Evolutionary conservation across 768 basidiomycete genomes (phyloP).

Genomic region (Hortiboletus flavorubellus): DNA sequence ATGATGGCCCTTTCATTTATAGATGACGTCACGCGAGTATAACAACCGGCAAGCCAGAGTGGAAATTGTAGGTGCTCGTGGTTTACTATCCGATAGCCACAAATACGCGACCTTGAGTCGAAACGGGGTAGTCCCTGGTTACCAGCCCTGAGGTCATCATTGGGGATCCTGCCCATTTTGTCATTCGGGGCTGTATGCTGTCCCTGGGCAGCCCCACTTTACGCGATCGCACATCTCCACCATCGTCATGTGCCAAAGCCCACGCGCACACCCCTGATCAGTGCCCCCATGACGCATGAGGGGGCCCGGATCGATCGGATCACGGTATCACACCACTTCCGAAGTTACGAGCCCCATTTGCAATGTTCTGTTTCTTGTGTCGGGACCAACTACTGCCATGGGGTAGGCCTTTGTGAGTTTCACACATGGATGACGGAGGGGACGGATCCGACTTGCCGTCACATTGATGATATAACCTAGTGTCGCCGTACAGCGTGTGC

Average conservation of each 20-base stretch:
- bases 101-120: not conserved
- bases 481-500: slow-evolving; percentile 4
- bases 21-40: slow-evolving; percentile 25
- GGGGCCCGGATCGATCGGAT: not conserved
- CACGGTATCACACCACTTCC: not conserved
- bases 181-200: not conserved
- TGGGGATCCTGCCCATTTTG: not conserved
- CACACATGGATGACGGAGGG: not conserved
- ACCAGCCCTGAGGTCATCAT: not conserved
- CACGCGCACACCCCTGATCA: not conserved
- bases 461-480: not conserved
- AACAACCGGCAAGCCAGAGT: not conserved
- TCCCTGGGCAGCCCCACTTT: not conserved
- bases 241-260: not conserved
- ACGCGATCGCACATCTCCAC: not conserved
- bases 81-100: not conserved
- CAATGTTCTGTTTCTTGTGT: not conserved
- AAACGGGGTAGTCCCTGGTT: not conserved
- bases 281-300: not conserved
- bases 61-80: not conserved
- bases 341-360: not conserved
- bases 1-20: not conserved
- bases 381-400: not conserved
- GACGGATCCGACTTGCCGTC: not conserved
- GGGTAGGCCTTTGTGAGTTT: not conserved